Evolutionary conservation across 1,284 basidiomycete species (phyloP).

Genomic region (Irpex rosettiformis): DNA sequence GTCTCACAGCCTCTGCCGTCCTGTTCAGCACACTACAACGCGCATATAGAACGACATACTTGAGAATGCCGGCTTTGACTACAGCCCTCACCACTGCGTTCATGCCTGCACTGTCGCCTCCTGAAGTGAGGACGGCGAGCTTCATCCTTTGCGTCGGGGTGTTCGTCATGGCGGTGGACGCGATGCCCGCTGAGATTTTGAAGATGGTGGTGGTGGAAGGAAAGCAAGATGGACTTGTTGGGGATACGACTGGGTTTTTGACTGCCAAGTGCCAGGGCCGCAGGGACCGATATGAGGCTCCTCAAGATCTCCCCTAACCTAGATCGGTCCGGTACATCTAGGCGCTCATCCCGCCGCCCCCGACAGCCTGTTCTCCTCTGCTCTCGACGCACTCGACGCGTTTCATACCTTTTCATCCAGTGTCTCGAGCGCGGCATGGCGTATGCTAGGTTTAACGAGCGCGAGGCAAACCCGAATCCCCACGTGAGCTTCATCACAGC

Average conservation of each 20-base stretch:
- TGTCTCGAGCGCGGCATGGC: slow-evolving; percentile 49
- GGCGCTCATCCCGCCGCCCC: neutral
- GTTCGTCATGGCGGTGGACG: neutral
- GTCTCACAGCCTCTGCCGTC: slow-evolving; percentile 80
- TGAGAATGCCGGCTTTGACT: slow-evolving; percentile 86
- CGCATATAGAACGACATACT: slow-evolving; percentile 43
- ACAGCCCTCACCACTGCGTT: slow-evolving; percentile 92
- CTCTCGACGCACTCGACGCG: neutral
- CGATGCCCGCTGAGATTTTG: neutral
- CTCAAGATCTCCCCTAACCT: neutral
- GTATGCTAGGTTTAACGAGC: slow-evolving; percentile 66
- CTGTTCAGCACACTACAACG: slow-evolving; percentile 1
- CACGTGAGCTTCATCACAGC: slow-evolving; percentile 72
- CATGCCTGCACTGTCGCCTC: slow-evolving; percentile 97
- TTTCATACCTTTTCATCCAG: neutral
- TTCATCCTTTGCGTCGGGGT: slow-evolving; percentile 48
- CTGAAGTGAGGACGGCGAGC: slow-evolving; percentile 92
- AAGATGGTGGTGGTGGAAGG: neutral
- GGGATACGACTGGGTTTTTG: too few species aligned
- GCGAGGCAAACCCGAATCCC: slow-evolving; percentile 68
- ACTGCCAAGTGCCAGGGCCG: too few species aligned
- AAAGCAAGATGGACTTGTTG: neutral
- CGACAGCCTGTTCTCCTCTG: neutral
- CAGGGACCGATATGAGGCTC: neutral
- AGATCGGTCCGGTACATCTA: neutral